phyloP scores from a whole-genome alignment of 1,139 yeast genomes.

The Candida glucosophila region DNA sequence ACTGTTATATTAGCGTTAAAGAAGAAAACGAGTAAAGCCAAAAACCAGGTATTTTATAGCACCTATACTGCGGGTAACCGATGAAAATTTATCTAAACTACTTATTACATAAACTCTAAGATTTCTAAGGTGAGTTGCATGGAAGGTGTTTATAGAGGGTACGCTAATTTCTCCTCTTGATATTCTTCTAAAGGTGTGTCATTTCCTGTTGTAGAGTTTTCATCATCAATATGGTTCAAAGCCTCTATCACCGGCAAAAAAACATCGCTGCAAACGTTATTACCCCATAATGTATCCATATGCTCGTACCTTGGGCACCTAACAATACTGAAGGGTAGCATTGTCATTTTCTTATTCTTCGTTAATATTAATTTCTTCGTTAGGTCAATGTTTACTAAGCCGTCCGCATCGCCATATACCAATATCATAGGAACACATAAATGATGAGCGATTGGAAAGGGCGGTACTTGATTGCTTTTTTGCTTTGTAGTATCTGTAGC shows the following conservation, averaged over 20 bases:
- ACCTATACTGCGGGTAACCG: slow-evolving; percentile 6
- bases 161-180: no score
- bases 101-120: no score
- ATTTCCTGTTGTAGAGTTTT: neutral
- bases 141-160: no score
- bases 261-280: slow-evolving; percentile 20
- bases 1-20: slow-evolving; percentile 68
- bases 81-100: neutral
- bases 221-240: slow-evolving; percentile 4
- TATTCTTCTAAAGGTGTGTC: no score
- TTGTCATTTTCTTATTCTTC: slow-evolving; percentile 17
- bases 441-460: slow-evolving; percentile 41
- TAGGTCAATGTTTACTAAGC: slow-evolving; percentile 31
- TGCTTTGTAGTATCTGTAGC: slow-evolving; percentile 14
- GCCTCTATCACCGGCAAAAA: slow-evolving; percentile 11
- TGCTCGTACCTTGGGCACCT: slow-evolving; percentile 23
- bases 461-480: slow-evolving; percentile 44
- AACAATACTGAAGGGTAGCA: slow-evolving; percentile 15
- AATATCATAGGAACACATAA: slow-evolving; percentile 34
- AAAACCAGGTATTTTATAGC: slow-evolving; percentile 5
- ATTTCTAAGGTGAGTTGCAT: no score
- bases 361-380: slow-evolving; percentile 18
- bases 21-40: slow-evolving; percentile 8
- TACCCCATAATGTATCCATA: slow-evolving; percentile 30
- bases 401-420: slow-evolving; percentile 32